Percentiles rank a stretch among this genome's conserved stretches.
Evolutionary conservation across 257 asterid species (phyloP).

Genomic region (Jasminum sambac): DNA sequence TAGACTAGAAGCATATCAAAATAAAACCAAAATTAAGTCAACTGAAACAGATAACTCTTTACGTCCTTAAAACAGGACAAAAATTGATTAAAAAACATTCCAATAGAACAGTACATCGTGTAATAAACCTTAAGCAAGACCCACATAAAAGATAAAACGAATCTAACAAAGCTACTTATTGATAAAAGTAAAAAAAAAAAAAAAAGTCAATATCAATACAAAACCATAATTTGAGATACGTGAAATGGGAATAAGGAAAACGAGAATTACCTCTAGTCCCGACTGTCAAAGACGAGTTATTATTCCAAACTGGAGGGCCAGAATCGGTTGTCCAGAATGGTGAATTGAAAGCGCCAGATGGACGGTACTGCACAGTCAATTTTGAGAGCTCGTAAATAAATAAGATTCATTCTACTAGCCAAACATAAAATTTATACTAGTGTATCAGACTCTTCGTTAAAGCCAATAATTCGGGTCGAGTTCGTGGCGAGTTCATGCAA

Average conservation of each 20-base stretch:
- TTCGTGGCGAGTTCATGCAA: not conserved
- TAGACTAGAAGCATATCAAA: not conserved
- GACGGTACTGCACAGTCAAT: conserved; percentile 64
- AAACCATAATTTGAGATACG: conserved; percentile 12
- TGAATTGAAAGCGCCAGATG: conserved; percentile 79
- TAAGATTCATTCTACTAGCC: not conserved
- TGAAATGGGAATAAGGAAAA: not conserved
- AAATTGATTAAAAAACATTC: not conserved
- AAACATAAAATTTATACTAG: not conserved
- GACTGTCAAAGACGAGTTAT: conserved; percentile 74
- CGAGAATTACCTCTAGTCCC: conserved; percentile 63
- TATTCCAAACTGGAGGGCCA: conserved; percentile 92
- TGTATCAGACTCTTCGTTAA: not conserved
- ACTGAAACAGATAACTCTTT: not conserved
- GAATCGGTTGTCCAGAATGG: conserved; percentile 80
- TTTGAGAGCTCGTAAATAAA: conserved; percentile 13
- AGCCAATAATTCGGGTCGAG: not conserved
- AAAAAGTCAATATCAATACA: not conserved
- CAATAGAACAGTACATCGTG: not conserved
- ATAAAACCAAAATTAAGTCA: not conserved
- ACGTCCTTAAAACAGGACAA: not conserved
- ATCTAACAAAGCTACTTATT: not conserved
- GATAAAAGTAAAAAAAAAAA: too few relatives aligned
- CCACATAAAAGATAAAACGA: not conserved
- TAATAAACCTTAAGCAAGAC: not conserved